phyloP scores from a whole-genome alignment of 1,284 basidiomycete genomes.

The Trichosporon sp. region DNA sequence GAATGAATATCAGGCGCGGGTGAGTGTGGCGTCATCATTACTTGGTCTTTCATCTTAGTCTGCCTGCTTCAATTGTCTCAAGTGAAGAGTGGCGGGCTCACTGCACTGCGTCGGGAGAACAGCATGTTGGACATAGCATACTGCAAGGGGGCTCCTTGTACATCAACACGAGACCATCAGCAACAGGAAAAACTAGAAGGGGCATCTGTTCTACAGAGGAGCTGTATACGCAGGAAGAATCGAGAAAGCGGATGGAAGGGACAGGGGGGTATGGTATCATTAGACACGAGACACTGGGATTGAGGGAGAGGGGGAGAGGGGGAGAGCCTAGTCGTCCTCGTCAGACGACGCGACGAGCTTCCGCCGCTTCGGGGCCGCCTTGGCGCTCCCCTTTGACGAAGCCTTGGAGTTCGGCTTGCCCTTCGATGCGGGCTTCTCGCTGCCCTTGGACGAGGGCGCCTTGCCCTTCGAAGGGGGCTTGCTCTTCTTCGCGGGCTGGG shows the following conservation, averaged over 20 bases:
- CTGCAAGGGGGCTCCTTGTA: background rate
- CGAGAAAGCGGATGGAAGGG: background rate
- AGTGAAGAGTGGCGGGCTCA: background rate
- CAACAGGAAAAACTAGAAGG: no score
- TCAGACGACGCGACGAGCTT: conserved; percentile 20
- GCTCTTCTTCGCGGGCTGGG: conserved; percentile 18
- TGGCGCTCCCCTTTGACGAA: conserved; percentile 24
- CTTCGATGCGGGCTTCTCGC: conserved; percentile 23
- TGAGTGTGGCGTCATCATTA: background rate
- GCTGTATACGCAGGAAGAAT: background rate
- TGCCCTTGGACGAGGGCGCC: conserved; percentile 18
- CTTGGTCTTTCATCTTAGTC: background rate
- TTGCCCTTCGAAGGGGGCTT: conserved; percentile 20
- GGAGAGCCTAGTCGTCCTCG: conserved; percentile 16
- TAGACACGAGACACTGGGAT: no score
- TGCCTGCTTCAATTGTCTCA: background rate
- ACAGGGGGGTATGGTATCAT: background rate
- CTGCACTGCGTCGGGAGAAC: no score
- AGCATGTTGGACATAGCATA: no score
- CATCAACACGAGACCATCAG: background rate
- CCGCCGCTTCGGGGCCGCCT: conserved; percentile 23
- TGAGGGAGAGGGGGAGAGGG: no score
- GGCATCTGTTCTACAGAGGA: background rate
- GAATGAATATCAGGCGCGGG: conserved; percentile 8
- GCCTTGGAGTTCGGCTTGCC: conserved; percentile 19